Evolutionary conservation across 768 basidiomycete genomes (phyloP).

Genomic region (Pleurotus eryngii): DNA sequence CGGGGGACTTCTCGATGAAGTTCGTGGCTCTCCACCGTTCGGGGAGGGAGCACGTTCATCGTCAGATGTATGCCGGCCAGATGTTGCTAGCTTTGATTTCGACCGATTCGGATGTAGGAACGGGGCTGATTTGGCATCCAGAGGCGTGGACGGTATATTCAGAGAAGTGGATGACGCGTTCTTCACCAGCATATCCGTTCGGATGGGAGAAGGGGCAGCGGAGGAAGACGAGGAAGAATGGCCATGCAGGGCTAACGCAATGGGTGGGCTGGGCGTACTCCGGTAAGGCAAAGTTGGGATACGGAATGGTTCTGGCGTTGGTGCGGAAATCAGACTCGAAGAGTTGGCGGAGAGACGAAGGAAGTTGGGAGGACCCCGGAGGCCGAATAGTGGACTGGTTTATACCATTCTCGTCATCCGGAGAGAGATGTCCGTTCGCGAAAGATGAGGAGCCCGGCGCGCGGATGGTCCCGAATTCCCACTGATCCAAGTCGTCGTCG

Average conservation of each 20-base stretch:
- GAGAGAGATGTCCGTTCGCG: conserved; percentile 13
- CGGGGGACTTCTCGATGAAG: background rate
- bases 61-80: background rate
- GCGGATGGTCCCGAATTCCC: conserved; percentile 78
- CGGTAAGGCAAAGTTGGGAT: conserved; percentile 25
- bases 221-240: conserved; percentile 5
- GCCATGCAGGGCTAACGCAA: conserved; percentile 10
- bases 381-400: conserved; percentile 49
- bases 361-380: conserved; percentile 48
- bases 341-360: conserved; percentile 73
- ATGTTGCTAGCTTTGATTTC: background rate
- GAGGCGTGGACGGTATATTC: background rate
- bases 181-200: conserved; percentile 7
- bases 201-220: conserved; percentile 8
- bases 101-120: conserved; percentile 3
- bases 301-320: conserved; percentile 37
- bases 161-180: background rate
- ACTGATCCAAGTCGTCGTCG: conserved; percentile 37
- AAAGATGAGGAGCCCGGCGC: conserved; percentile 27
- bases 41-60: conserved; percentile 4
- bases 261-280: conserved; percentile 22
- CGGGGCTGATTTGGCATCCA: background rate
- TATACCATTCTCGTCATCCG: conserved; percentile 22
- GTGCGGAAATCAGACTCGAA: conserved; percentile 60
- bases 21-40: background rate